Percentiles rank a stretch among this genome's conserved stretches.
Evolutionary conservation across 805 yeast genomes (phyloP).

Genomic region (Diddensiella santjacobensis): DNA sequence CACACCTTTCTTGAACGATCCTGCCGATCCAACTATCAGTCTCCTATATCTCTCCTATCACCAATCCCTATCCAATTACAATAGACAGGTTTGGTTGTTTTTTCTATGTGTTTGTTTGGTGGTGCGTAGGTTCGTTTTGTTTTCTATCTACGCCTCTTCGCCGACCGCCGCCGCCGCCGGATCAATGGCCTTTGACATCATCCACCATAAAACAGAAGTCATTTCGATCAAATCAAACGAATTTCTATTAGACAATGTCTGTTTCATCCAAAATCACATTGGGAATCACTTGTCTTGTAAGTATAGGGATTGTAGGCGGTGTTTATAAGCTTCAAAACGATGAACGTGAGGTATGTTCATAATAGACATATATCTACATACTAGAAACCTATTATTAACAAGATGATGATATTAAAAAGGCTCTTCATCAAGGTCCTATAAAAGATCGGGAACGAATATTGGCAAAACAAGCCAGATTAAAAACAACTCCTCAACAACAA

Average conservation of each 20-base stretch:
- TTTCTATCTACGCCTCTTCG: too few species aligned
- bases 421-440: constrained; percentile 26
- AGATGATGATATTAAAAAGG: too few species aligned
- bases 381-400: not conserved
- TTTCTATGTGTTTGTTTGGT: too few species aligned
- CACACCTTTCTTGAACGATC: too few species aligned
- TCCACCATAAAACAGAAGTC: too few species aligned
- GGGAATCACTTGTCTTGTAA: constrained; percentile 51
- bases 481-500: constrained; percentile 21
- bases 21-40: too few species aligned
- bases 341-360: constrained; percentile 52
- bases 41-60: too few species aligned
- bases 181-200: too few species aligned
- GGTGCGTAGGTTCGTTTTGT: too few species aligned
- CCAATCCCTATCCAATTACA: too few species aligned
- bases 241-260: constrained; percentile 49
- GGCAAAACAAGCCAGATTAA: constrained; percentile 20
- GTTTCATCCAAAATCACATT: constrained; percentile 75
- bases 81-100: too few species aligned
- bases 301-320: constrained; percentile 58
- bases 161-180: too few species aligned
- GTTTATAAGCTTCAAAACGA: constrained; percentile 67
- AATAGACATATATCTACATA: not conserved
- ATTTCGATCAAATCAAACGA: not conserved
- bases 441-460: constrained; percentile 24